A percentile compares a stretch with the other conserved stretches of the same genome.
Conservation (phyloP, 2,329 filamentous ascomycete species). For the Rutstroemia sp. region DNA sequence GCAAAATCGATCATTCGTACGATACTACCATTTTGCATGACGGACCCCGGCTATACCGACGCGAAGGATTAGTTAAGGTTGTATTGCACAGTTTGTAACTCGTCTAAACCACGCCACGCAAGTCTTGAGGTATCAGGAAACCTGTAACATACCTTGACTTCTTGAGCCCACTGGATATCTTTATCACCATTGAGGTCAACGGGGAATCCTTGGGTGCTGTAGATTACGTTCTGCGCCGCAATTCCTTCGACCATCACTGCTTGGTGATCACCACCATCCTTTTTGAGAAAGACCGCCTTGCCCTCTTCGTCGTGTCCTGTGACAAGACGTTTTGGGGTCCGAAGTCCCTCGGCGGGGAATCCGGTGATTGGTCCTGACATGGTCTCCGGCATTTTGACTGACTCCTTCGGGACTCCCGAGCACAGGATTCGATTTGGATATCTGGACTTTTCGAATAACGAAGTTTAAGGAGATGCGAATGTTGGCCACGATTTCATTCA, state of each 20-base stretch:
- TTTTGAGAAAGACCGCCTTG: slow-evolving; percentile 12
- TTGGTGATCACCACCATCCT: slow-evolving; percentile 19
- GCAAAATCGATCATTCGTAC: slow-evolving; percentile 13
- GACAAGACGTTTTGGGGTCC: slow-evolving; percentile 12
- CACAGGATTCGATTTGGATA: too few relatives aligned
- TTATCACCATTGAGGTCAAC: slow-evolving; percentile 11
- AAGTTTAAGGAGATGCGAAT: too few relatives aligned
- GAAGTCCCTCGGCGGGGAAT: background rate
- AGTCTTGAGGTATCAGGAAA: background rate
- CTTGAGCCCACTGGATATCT: slow-evolving; percentile 9
- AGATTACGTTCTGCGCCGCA: slow-evolving; percentile 7
- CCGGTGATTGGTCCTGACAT: background rate
- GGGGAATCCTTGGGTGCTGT: slow-evolving; percentile 9
- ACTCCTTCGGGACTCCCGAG: too few relatives aligned
- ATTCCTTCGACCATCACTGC: slow-evolving; percentile 6
- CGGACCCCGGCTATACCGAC: too few relatives aligned
- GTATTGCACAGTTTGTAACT: slow-evolving; percentile 9
- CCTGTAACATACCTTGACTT: background rate
- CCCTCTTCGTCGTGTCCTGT: slow-evolving; percentile 12
- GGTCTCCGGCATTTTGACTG: too few relatives aligned
- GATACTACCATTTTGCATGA: slow-evolving; percentile 3
- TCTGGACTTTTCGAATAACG: too few relatives aligned
- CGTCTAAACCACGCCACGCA: background rate
- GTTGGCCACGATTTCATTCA: too few relatives aligned
- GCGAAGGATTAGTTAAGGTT: background rate